A percentile compares a stretch with the other conserved stretches of the same genome.
Evolutionary conservation across 345 rosid genomes (phyloP).

Genomic region (Barbarea vulgaris): DNA sequence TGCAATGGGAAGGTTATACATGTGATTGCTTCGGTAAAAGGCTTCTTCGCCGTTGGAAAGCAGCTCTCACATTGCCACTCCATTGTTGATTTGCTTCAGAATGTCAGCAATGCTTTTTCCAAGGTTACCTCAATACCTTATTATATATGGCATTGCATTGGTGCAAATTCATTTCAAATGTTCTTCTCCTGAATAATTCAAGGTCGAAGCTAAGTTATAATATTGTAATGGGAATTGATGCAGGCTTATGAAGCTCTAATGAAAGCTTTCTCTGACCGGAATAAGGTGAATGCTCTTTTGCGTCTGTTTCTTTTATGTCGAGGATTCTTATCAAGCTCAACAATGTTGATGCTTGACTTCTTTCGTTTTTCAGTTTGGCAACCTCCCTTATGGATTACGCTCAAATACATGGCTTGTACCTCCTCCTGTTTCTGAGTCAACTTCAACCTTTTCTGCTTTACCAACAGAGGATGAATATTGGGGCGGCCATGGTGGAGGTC

Average conservation of each 20-base stretch:
- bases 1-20: constrained; percentile 81
- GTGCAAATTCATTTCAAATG: not conserved
- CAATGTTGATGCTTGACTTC: not conserved
- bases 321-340: constrained; percentile 8
- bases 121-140: constrained; percentile 41
- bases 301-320: not conserved
- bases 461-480: constrained; percentile 83
- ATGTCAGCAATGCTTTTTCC: constrained; percentile 74
- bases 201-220: not conserved
- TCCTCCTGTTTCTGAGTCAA: constrained; percentile 64
- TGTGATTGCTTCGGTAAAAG: constrained; percentile 68
- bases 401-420: constrained; percentile 92
- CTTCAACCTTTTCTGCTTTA: constrained; percentile 58
- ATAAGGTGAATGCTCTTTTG: constrained; percentile 57
- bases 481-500: constrained; percentile 96
- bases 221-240: constrained; percentile 23
- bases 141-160: not conserved
- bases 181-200: not conserved
- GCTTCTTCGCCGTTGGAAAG: constrained; percentile 83
- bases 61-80: constrained; percentile 59
- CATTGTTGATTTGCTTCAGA: constrained; percentile 79
- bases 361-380: constrained; percentile 71
- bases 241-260: constrained; percentile 89
- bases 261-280: constrained; percentile 88
- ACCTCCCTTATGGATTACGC: constrained; percentile 91